Percentiles rank a stretch among this genome's conserved stretches.
These are phyloP conservation scores for Solanum hybrid DNA, from an alignment of 305 asterid genomes.

Conservation along the genomic window DNA sequence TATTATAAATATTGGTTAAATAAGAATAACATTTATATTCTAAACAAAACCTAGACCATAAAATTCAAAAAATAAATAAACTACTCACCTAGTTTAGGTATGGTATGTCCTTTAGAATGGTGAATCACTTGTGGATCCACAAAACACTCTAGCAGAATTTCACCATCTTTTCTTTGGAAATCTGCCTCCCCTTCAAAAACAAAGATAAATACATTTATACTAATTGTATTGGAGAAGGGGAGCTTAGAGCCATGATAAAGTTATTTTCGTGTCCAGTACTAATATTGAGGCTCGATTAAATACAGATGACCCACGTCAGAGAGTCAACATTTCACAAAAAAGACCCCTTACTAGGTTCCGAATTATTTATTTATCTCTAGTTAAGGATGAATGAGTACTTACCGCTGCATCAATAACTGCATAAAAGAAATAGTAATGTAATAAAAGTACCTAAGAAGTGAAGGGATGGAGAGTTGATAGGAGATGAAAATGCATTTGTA, in stretches of 20 bases:
- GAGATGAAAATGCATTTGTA: conserved; percentile 19
- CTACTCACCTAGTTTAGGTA: conserved; percentile 6
- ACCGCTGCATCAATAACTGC: too few relatives aligned
- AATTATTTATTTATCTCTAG: neutral
- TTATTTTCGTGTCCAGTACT: neutral
- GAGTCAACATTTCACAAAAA: too few relatives aligned
- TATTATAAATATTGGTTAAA: neutral
- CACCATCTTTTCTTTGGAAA: neutral
- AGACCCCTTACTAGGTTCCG: too few relatives aligned
- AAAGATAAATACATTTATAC: neutral
- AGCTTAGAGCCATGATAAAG: neutral
- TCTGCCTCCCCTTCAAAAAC: conserved; percentile 1
- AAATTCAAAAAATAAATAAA: neutral
- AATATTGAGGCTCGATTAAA: too few relatives aligned
- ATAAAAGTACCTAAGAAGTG: conserved; percentile 20
- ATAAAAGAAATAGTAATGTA: neutral
- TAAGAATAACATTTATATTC: neutral
- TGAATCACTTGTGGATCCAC: conserved; percentile 1
- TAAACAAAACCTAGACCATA: neutral
- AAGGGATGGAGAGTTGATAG: conserved; percentile 19
- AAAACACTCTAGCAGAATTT: neutral
- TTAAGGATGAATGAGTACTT: too few relatives aligned
- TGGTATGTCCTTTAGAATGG: conserved; percentile 8
- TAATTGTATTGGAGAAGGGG: neutral
- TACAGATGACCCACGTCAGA: too few relatives aligned